These are phyloP conservation scores for Fusarium duplospermum DNA, from an alignment of 2,329 filamentous ascomycete genomes.

Conservation along the genomic window DNA sequence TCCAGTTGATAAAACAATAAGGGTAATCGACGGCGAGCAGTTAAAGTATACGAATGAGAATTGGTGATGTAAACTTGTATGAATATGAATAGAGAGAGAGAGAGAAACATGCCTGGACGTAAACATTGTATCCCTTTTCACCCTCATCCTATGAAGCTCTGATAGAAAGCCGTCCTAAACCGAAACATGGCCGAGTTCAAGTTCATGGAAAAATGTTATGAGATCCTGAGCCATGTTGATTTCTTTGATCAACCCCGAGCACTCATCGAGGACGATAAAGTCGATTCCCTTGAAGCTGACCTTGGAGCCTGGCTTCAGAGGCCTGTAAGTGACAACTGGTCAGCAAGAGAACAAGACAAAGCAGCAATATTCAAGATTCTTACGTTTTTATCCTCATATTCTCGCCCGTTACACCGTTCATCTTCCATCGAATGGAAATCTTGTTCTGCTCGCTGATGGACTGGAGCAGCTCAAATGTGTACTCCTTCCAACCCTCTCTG, in stretches of 20 bases:
- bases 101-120: too few relatives aligned
- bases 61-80: background rate
- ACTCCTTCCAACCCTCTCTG: background rate
- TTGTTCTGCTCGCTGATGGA: background rate
- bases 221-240: background rate
- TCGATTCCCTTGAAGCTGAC: background rate
- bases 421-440: background rate
- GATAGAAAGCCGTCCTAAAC: background rate
- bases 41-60: background rate
- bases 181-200: background rate
- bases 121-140: background rate
- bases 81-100: rapidly evolving
- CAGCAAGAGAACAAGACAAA: background rate
- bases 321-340: background rate
- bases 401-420: background rate
- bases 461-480: background rate
- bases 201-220: background rate
- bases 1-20: background rate
- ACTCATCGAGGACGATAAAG: background rate
- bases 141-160: background rate
- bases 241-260: background rate
- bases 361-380: background rate
- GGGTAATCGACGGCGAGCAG: background rate
- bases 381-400: background rate
- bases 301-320: background rate